Percentiles rank a stretch among this genome's conserved stretches.
Evolutionary conservation across 164 flowering plant genomes (phyloP).

Genomic region (Cinnamomum chago): DNA sequence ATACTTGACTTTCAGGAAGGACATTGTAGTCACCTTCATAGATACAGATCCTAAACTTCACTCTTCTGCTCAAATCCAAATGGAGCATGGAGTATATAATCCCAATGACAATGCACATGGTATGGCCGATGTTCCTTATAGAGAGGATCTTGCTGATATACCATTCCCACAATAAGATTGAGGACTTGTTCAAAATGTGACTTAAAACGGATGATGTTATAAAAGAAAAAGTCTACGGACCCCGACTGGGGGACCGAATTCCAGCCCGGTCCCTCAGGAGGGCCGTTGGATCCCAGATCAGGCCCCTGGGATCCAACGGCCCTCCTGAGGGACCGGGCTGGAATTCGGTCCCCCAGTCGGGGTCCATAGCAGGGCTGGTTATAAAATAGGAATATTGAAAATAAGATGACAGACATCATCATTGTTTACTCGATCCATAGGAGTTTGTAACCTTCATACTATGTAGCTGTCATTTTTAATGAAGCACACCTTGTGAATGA

Average conservation of each 20-base stretch:
- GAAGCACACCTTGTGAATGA: background rate
- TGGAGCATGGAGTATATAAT: constrained; percentile 38
- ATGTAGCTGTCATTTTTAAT: no score
- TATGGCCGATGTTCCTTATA: constrained; percentile 31
- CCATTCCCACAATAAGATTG: constrained; percentile 38
- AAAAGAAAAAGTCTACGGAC: no score
- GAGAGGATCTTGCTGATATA: constrained; percentile 69
- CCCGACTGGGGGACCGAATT: no score
- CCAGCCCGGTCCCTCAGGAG: no score
- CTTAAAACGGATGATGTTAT: background rate
- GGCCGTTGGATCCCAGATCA: no score
- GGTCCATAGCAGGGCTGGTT: no score
- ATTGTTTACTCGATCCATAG: no score
- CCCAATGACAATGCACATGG: background rate
- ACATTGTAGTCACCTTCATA: constrained; percentile 50
- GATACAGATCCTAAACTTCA: constrained; percentile 33
- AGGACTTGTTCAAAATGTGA: background rate
- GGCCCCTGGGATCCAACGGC: no score
- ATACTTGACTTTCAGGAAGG: constrained; percentile 70
- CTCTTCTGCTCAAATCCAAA: constrained; percentile 23
- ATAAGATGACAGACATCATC: background rate
- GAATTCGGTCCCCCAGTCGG: no score
- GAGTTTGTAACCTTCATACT: no score
- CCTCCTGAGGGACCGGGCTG: no score
- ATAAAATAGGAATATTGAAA: background rate